Base-by-base conservation (phyloP, 495 filamentous ascomycete species). In the Penicillium herquei region DNA sequence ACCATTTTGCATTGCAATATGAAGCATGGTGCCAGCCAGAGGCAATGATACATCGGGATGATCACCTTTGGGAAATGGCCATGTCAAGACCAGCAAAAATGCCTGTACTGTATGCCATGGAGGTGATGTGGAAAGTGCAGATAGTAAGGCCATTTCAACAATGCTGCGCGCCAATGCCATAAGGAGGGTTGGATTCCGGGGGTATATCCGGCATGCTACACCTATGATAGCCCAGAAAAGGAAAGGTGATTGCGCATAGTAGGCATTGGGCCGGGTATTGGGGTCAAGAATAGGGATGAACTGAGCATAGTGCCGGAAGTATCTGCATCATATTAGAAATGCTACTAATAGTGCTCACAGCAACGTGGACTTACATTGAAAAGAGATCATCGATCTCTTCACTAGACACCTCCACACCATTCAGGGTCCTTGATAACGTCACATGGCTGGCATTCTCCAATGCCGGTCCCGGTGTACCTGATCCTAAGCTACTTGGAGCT, bases 171-270 rank as follows among this genome's bases (percentile, higher is more conserved):
- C 64, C 9, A 80, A 56, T 7, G 69, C 67, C 7, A 65, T 68
- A 13, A 79, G 52, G 11, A 82, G 52, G 0, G 75, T 79, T 0
- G 76, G 78, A 37, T 82, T 76, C 1, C 58, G 60, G 2, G 62
- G 12, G 52, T 73, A 78, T 0, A 64, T 67, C 12, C 75, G 62
- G 48, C 74, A 65, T 58, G 68, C 66, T 21, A 69, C 72, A 21
- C 71, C 73, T 12, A 78, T 71, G 3, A 84, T 65, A 2, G 70
- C 57, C 79, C 79, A 82, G 52, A 82, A 82, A 0, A 84, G 65
- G 48, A 82, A 77, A 0, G 75, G 68, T 0, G 75, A 82, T 44
- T 72, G 69, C 0, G 63, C 54, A 56, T 77, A 78, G 41, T 72
- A 78, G 1, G 70, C 47, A 51, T 81, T 72, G 0, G 81, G 79